These are phyloP conservation scores for Quercus ilex DNA, from an alignment of 306 rosid species.

Conservation along the genomic window DNA sequence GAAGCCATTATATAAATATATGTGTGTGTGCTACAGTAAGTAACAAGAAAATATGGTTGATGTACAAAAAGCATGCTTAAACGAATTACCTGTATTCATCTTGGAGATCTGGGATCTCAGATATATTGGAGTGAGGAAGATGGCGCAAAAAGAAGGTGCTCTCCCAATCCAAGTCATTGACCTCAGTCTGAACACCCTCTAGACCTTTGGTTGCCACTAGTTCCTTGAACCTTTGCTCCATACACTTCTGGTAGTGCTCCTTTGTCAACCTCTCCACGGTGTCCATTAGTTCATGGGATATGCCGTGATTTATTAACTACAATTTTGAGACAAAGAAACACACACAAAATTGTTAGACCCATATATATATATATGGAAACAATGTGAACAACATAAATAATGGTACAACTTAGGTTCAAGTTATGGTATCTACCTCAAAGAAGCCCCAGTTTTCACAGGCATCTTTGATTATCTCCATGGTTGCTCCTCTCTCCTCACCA, in stretches of 20 bases:
- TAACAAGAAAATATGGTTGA: neutral
- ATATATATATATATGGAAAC: neutral
- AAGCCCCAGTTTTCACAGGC: constrained; percentile 98
- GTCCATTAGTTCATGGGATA: constrained; percentile 67
- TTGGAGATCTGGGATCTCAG: constrained; percentile 59
- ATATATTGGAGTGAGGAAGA: constrained; percentile 71
- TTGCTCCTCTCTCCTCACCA: constrained; percentile 55
- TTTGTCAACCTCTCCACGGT: constrained; percentile 69
- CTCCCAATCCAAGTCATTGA: constrained; percentile 86
- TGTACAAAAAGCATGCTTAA: neutral
- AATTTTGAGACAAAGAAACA: neutral
- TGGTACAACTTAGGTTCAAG: neutral
- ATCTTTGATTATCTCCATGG: constrained; percentile 69
- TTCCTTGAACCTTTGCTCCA: constrained; percentile 76
- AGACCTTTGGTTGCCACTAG: constrained; percentile 52
- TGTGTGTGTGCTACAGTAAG: no score
- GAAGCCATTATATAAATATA: no score
- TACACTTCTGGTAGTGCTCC: constrained; percentile 65
- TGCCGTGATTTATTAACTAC: constrained; percentile 69
- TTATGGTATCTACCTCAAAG: constrained; percentile 62
- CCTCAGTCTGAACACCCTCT: constrained; percentile 56
- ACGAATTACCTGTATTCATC: constrained; percentile 59
- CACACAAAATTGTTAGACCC: neutral
- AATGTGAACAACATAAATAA: neutral
- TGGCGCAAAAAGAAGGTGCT: constrained; percentile 71